A percentile compares a stretch with the other conserved stretches of the same genome.
These are phyloP conservation scores for Pichia gijzeniarum DNA, from an alignment of 805 yeast species.

Conservation along the genomic window DNA sequence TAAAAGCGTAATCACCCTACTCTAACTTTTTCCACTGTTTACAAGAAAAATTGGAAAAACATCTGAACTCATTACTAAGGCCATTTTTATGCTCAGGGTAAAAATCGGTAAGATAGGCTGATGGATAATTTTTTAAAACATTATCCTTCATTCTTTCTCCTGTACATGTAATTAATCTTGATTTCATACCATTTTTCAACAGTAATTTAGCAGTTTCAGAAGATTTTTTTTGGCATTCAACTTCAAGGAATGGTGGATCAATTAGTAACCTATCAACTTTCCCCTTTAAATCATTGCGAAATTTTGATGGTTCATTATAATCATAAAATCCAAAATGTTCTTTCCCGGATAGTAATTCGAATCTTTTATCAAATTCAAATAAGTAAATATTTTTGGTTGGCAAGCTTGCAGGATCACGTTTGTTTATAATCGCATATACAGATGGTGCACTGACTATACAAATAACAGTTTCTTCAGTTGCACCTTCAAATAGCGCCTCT, in stretches of 20 bases:
- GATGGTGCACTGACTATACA: slow-evolving; percentile 87
- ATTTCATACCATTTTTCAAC: slow-evolving; percentile 36
- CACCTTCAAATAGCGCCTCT: slow-evolving; percentile 68
- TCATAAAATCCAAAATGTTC: slow-evolving; percentile 69
- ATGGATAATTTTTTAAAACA: slow-evolving; percentile 59
- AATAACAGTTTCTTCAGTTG: slow-evolving; percentile 62
- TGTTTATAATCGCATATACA: slow-evolving; percentile 75
- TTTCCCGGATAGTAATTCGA: slow-evolving; percentile 62
- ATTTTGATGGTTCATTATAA: slow-evolving; percentile 58
- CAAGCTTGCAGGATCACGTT: slow-evolving; percentile 40
- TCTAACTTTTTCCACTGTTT: slow-evolving; percentile 50
- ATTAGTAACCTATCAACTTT: slow-evolving; percentile 67
- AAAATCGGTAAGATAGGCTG: slow-evolving; percentile 56
- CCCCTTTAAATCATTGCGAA: slow-evolving; percentile 50
- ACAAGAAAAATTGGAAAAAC: slow-evolving; percentile 77
- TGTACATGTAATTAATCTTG: slow-evolving; percentile 67
- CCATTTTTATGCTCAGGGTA: slow-evolving; percentile 81
- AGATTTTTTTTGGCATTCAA: slow-evolving; percentile 73
- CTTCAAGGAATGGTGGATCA: slow-evolving; percentile 85
- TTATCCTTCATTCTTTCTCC: slow-evolving; percentile 80
- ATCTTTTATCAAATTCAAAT: slow-evolving; percentile 74
- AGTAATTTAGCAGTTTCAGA: slow-evolving; percentile 58
- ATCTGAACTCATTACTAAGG: slow-evolving; percentile 78
- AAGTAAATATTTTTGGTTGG: slow-evolving; percentile 70
- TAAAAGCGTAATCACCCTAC: neutral